Percentiles rank a stretch among this genome's conserved stretches.
Evolutionary conservation across 352 stramenopile species (phyloP).

Genomic region (Globisporangium canariense): DNA sequence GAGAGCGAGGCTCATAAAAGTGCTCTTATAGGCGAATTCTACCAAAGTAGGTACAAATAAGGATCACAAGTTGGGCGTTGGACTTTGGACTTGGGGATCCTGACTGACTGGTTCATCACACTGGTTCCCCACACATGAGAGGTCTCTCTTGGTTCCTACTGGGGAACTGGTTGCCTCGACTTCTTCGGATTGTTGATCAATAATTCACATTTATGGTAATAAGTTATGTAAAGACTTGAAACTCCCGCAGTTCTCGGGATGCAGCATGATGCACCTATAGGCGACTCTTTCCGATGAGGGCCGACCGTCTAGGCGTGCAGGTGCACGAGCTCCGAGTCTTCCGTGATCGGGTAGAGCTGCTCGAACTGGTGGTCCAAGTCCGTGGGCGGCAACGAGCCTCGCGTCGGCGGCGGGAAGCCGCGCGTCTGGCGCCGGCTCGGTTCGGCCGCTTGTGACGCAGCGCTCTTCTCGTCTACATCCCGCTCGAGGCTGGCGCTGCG

Average conservation of each 20-base stretch:
- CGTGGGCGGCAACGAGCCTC: slow-evolving; percentile 21
- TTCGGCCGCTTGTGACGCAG: neutral
- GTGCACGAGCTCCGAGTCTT: slow-evolving; percentile 38
- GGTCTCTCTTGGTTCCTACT: neutral
- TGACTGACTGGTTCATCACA: neutral
- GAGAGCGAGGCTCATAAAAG: neutral
- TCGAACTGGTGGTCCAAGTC: slow-evolving; percentile 24
- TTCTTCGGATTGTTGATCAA: neutral
- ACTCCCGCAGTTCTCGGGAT: neutral
- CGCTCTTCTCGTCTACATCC: neutral
- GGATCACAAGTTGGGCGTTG: neutral
- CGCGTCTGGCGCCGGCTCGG: slow-evolving; percentile 2
- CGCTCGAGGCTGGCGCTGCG: slow-evolving; percentile 1
- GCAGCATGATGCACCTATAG: neutral
- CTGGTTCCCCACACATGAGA: neutral
- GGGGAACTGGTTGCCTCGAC: neutral
- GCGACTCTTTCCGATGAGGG: neutral
- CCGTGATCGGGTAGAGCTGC: slow-evolving; percentile 56
- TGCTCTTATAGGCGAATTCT: neutral
- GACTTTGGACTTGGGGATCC: neutral
- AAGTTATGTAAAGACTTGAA: neutral
- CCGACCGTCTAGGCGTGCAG: slow-evolving; percentile 12
- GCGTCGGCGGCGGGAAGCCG: slow-evolving; percentile 23
- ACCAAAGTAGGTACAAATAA: too few species aligned
- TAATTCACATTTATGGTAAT: neutral